Evolutionary conservation across 768 basidiomycete genomes (phyloP).

Genomic region (Kwoniella botswanensis): DNA sequence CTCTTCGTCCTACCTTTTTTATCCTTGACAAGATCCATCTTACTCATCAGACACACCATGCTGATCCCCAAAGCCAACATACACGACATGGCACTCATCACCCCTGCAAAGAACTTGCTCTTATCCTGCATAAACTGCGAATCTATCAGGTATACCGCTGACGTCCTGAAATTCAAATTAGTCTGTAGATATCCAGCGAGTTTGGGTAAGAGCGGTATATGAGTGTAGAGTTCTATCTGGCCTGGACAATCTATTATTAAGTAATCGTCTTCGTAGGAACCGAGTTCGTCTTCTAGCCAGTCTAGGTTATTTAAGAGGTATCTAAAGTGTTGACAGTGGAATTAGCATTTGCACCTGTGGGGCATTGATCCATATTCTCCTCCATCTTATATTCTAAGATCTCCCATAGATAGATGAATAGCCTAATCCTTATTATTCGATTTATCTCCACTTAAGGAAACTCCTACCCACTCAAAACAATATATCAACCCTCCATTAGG

Average conservation of each 20-base stretch:
- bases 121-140: conserved; percentile 99
- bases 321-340: conserved; percentile 60
- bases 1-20: conserved; percentile 64
- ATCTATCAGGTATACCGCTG: conserved; percentile 89
- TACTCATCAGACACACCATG: conserved; percentile 97
- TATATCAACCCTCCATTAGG: conserved; percentile 97
- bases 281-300: conserved; percentile 96
- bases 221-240: conserved; percentile 98
- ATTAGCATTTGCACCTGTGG: no score
- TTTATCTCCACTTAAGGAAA: no score
- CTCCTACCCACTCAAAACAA: conserved; percentile 92
- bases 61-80: conserved; percentile 98
- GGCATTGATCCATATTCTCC: no score
- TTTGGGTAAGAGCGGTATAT: conserved; percentile 92
- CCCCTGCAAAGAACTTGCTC: conserved; percentile 97
- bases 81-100: conserved; percentile 96
- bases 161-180: conserved; percentile 79
- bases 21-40: conserved; percentile 90
- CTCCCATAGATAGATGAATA: no score
- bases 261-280: conserved; percentile 94
- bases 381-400: no score
- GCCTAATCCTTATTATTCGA: no score
- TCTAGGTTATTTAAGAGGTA: conserved; percentile 97
- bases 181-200: conserved; percentile 72
- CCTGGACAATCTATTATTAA: conserved; percentile 61